Conservation (phyloP, 768 basidiomycete genomes). For the Cystoderma amianthinum region DNA sequence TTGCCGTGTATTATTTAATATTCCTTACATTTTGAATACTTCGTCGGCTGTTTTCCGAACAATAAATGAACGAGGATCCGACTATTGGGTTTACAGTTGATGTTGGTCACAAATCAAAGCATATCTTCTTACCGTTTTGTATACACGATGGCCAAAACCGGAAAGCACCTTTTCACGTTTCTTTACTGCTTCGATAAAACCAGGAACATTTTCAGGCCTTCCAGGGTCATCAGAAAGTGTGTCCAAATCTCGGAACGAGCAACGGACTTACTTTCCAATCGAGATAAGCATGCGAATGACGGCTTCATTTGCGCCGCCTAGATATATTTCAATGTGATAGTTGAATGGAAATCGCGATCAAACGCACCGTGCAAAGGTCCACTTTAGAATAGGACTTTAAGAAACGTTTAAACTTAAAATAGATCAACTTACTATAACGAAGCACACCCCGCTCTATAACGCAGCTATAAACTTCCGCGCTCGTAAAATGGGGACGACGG, state of each 20-base stretch:
- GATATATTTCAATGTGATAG: slow-evolving; percentile 2
- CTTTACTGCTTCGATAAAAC: slow-evolving; percentile 84
- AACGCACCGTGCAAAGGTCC: slow-evolving; percentile 63
- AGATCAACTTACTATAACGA: slow-evolving; percentile 66
- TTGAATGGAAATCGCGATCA: not conserved
- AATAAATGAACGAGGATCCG: slow-evolving; percentile 87
- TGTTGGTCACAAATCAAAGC: slow-evolving; percentile 17
- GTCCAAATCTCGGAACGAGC: not conserved
- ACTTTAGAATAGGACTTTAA: slow-evolving; percentile 21
- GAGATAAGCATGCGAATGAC: slow-evolving; percentile 91
- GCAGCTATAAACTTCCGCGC: slow-evolving; percentile 43
- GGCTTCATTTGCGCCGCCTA: slow-evolving; percentile 87
- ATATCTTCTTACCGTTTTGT: slow-evolving; percentile 18
- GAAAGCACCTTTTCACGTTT: slow-evolving; percentile 82
- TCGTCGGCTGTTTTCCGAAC: slow-evolving; percentile 87
- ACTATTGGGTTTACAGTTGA: slow-evolving; percentile 32
- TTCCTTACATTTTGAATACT: slow-evolving; percentile 75
- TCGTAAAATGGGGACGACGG: slow-evolving; percentile 74
- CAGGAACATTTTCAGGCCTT: slow-evolving; percentile 79
- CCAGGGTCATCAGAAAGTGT: no score
- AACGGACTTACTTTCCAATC: slow-evolving; percentile 69
- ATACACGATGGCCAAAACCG: slow-evolving; percentile 78
- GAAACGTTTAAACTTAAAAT: not conserved
- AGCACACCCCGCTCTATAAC: slow-evolving; percentile 70
- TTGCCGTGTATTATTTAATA: no score